Evolutionary conservation across 768 basidiomycete genomes (phyloP), one percentile per base, ranked within the genome.

Genomic region (Boletellus ananiceps): DNA sequence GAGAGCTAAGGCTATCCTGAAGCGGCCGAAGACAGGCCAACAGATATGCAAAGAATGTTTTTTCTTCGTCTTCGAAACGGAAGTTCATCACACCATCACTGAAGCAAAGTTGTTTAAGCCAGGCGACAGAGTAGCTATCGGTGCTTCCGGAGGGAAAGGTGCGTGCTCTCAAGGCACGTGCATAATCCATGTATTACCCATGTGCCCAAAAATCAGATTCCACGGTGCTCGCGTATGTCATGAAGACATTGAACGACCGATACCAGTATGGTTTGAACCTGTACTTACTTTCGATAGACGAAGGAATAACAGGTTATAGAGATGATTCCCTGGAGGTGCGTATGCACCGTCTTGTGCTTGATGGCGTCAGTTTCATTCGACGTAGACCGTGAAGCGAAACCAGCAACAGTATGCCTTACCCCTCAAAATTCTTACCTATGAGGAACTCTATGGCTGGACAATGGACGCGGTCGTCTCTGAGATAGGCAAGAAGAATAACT

Each of bases 71-170:
- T 99, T 99, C 60, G 96, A 99, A 74, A 95, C 93, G 1, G 96
- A 99, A 66, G 86, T 99, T 25, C 96, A 99, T 72, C 87, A 94
- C 65, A 97, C 96, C 1, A 97, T 98, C 63, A 83, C 75, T 6
- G 79, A 89, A 60, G 80, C 90, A 11, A 73, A 74, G 47, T 74
- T 99, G 4, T 99, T 99, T 76, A 83, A 82, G 62, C 75, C 82
- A 11, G 92, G 94, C 31, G 93, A 99, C 70, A 77, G 82, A 55
- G 93, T 99, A 34, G 96, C 96, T 21, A 98, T 99, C 51, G 96
- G 96, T 29, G 96, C 96, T 46, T 96, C 93, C 45, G 96, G 96
- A 40, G 96, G 96, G 39, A 99, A 99, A 80, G 95, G 95, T 91
- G 39, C 45, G 74, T 44, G 12, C 27, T 58, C 8, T 40, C 15